A percentile compares a stretch with the other conserved stretches of the same genome.
Conservation (phyloP, 352 stramenopile species). For the Pythium apleroticum region DNA sequence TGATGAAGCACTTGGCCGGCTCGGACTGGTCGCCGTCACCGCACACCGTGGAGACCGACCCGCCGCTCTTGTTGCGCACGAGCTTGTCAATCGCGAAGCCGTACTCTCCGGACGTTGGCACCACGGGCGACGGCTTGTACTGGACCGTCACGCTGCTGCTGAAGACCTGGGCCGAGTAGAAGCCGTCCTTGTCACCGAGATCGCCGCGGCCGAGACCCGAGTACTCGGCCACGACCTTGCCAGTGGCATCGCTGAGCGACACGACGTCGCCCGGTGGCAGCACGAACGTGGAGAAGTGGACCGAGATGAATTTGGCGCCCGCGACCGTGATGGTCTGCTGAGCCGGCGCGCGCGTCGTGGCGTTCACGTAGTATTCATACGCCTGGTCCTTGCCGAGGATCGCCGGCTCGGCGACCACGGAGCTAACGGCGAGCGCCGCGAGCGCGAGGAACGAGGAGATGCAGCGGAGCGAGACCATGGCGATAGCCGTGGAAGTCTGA, state of each 20-base stretch:
- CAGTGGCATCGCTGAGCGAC: constrained; percentile 26
- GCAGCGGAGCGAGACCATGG: constrained; percentile 9
- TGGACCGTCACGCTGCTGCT: constrained; percentile 30
- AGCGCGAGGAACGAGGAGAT: neutral
- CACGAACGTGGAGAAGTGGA: constrained; percentile 44
- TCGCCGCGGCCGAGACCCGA: constrained; percentile 31
- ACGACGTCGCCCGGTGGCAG: constrained; percentile 35
- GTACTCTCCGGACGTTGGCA: constrained; percentile 13
- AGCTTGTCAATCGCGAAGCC: constrained; percentile 38
- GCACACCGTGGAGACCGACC: constrained; percentile 27
- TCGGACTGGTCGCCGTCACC: constrained; percentile 32
- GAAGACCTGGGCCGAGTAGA: constrained; percentile 35
- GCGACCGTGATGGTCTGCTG: constrained; percentile 24
- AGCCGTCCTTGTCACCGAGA: constrained; percentile 30
- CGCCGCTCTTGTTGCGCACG: constrained; percentile 28
- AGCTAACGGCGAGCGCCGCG: constrained; percentile 1
- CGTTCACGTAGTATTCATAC: constrained; percentile 31
- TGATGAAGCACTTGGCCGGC: constrained; percentile 38
- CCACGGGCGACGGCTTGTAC: constrained; percentile 26
- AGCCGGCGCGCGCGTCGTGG: constrained; percentile 15
- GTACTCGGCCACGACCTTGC: constrained; percentile 31
- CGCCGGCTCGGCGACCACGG: constrained; percentile 12
- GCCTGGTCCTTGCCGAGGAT: constrained; percentile 29
- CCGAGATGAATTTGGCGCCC: constrained; percentile 38
- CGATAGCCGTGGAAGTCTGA: neutral